Evolutionary conservation across 2,329 filamentous ascomycete genomes (phyloP).

Genomic region (Talaromyces sp.): DNA sequence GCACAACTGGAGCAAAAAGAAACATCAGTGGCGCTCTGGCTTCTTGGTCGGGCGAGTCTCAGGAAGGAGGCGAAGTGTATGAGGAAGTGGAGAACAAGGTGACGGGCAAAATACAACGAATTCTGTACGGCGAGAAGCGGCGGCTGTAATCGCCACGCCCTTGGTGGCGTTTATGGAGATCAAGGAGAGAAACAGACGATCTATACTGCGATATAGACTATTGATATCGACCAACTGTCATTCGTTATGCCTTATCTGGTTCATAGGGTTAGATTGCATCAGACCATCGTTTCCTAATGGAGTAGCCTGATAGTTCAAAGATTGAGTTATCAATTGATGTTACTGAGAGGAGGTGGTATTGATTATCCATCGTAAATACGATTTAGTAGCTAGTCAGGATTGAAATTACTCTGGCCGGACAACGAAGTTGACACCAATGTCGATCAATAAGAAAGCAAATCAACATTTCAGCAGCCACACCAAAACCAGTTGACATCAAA

Average conservation of each 20-base stretch:
- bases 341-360: not conserved
- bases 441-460: not conserved
- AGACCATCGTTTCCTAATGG: not conserved
- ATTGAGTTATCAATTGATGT: not conserved
- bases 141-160: not conserved
- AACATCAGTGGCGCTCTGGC: not conserved
- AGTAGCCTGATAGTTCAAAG: not conserved
- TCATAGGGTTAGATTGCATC: not conserved
- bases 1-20: not conserved
- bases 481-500: not conserved
- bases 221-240: not conserved
- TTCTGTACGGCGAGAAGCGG: conserved; percentile 1
- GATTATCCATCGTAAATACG: not conserved
- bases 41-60: conserved; percentile 1
- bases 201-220: not conserved
- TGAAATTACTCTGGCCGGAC: not conserved
- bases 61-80: conserved; percentile 6
- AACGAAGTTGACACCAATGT: not conserved
- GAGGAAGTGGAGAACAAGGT: conserved; percentile 9
- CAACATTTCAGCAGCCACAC: too few species aligned
- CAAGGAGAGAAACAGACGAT: not conserved
- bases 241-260: not conserved
- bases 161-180: not conserved
- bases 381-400: not conserved
- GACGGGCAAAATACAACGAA: conserved; percentile 7